These are phyloP conservation scores for Antrodiella citrinella DNA, from an alignment of 768 basidiomycete species.

Conservation along the genomic window DNA sequence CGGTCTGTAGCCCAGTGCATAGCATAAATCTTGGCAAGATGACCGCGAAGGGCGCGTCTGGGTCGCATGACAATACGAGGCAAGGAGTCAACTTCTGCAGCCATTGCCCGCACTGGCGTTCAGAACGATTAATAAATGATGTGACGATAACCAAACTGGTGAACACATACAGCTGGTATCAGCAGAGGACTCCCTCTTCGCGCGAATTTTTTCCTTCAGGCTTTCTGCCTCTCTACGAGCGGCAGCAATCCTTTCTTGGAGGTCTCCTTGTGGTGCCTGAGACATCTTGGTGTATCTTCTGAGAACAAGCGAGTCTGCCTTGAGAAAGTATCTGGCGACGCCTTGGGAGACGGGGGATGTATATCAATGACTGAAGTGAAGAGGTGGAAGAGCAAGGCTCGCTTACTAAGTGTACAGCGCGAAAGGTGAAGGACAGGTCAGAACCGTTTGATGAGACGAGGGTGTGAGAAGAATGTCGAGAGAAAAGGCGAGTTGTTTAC, in stretches of 20 bases:
- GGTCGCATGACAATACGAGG: constrained; percentile 97
- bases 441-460: constrained; percentile 13
- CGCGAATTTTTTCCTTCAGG: constrained; percentile 97
- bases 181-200: constrained; percentile 93
- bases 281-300: constrained; percentile 43
- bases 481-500: neutral
- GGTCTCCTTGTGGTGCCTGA: constrained; percentile 66
- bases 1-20: constrained; percentile 99
- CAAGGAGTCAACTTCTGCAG: constrained; percentile 89
- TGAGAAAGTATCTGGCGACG: neutral
- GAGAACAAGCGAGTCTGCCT: neutral
- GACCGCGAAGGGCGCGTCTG: constrained; percentile 89
- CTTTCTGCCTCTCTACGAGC: constrained; percentile 95
- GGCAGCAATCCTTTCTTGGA: constrained; percentile 90
- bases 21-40: constrained; percentile 98
- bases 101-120: constrained; percentile 89
- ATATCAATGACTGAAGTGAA: neutral
- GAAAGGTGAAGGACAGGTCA: constrained; percentile 8
- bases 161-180: constrained; percentile 85
- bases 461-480: constrained; percentile 11
- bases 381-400: neutral
- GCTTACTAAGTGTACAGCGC: constrained; percentile 11
- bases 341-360: neutral
- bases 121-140: constrained; percentile 12
- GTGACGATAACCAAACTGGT: constrained; percentile 1